Conservation (phyloP, 78 protist species). For the Isochrysis galbana region DNA sequence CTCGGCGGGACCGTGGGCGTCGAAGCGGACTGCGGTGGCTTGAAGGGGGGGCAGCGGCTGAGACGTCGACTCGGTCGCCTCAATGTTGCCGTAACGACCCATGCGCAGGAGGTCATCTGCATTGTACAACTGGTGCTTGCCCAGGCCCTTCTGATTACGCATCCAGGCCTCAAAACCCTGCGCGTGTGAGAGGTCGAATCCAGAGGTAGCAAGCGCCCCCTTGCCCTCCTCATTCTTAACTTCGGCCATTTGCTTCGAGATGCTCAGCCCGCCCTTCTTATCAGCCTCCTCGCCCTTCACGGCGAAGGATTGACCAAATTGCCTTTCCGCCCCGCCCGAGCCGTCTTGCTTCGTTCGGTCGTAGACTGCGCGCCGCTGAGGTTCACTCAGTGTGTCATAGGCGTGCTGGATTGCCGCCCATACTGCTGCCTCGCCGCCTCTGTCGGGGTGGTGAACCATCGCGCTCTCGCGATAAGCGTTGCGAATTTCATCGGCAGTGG, state of each 20-base stretch:
- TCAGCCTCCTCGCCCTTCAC: background rate
- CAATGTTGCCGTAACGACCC: background rate
- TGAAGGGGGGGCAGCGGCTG: slow-evolving; percentile 7
- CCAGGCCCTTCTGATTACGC: background rate
- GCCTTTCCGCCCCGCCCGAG: background rate
- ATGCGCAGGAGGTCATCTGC: background rate
- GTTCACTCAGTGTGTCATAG: background rate
- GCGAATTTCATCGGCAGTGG: background rate
- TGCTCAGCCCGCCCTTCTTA: background rate
- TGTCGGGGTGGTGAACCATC: slow-evolving; percentile 1
- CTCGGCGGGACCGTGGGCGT: background rate
- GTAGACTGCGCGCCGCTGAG: background rate
- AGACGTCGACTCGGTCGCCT: background rate
- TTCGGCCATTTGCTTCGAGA: background rate
- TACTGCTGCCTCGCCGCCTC: background rate
- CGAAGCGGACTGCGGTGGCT: background rate
- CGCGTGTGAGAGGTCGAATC: background rate
- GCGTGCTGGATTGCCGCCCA: background rate
- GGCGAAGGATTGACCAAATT: background rate
- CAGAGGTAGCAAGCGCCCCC: background rate
- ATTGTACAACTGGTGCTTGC: background rate
- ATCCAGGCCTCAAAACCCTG: background rate
- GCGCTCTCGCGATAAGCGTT: background rate
- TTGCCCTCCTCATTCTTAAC: background rate
- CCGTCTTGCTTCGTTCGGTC: background rate